Base-by-base conservation (phyloP, 805 yeast species). In the Myxozyma kluyveri region DNA sequence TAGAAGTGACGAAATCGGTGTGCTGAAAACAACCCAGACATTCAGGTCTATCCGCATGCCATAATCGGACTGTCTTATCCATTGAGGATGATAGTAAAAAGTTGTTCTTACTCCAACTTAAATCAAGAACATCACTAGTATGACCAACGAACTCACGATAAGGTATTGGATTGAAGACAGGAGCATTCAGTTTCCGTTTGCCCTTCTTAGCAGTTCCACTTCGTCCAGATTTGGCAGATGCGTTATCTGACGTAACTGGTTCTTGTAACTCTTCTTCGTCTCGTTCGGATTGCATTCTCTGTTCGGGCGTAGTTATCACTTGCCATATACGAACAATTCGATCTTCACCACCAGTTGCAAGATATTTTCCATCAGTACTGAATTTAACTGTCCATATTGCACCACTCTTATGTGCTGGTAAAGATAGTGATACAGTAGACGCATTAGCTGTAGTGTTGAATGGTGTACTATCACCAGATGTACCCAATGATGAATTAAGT, bases 101-200 rank as follows among this genome's bases (percentile, higher is more conserved):
- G 65, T 84, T 84, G 68, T 88, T 89, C 61, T 83, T 84, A 46
- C 95, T 84, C 97, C 97, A 90, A 62, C 86, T 87, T 31, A 90
- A 64, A 9, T 86, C 80, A n/a, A 88, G 67, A 14, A 91, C 75
- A 52, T 88, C 85, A 42, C 78, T 78, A 0, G 77, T 67, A 67
- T 91, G 97, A 17, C 86, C 93, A 38, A 66, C 68, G 56, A 81
- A 84, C 12, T 75, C 75, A 27, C 79, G 74, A 14, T 75, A 65
- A 0, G 97, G 96, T 9, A 64, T 65, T 2, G 81, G 78, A 57
- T 82, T 84, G 66, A 90, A 89, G 1, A 90, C 87, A 0, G 96
- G 91, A 0, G 95, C 95, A 61, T 76, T 78, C 5, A 72, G 66
- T 12, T 45, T 46, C 22, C 39, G 46, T 19, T 44, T 47, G 4